These are phyloP conservation scores for Coemansia sp. DNA, from an alignment of 192 early-diverging fungal species.

Conservation along the genomic window DNA sequence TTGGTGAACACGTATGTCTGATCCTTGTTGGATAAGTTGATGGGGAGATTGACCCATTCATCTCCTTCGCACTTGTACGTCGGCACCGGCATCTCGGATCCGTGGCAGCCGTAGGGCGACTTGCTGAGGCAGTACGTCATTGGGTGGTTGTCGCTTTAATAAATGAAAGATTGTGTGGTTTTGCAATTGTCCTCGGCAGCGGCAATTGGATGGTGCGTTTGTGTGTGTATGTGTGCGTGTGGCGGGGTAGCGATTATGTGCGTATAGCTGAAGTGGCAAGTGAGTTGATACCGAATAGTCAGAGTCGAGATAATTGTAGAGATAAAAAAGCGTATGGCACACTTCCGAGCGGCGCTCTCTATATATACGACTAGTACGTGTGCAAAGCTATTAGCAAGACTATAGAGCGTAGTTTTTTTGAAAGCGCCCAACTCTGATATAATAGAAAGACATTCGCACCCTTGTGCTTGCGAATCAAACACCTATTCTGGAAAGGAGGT, in stretches of 20 bases:
- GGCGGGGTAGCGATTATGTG: background rate
- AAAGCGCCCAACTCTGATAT: background rate
- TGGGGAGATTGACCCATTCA: constrained; percentile 52
- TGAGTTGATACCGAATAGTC: background rate
- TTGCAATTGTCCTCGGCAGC: background rate
- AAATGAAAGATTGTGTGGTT: background rate
- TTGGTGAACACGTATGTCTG: constrained; percentile 46
- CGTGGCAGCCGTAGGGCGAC: constrained; percentile 44
- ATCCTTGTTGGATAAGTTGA: constrained; percentile 50
- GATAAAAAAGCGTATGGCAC: background rate
- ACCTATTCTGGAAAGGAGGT: background rate
- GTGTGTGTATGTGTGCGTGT: background rate
- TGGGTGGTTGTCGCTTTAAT: background rate
- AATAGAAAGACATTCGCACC: background rate
- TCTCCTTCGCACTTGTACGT: constrained; percentile 51
- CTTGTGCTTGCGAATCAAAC: constrained; percentile 1
- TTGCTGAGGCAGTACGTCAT: constrained; percentile 52
- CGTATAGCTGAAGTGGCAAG: background rate
- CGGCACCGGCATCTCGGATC: constrained; percentile 36
- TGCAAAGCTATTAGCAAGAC: background rate
- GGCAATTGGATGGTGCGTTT: background rate
- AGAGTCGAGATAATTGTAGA: background rate
- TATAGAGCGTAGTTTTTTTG: background rate
- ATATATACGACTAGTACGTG: constrained; percentile 6
- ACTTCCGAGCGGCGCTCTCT: background rate